Conservation (phyloP, 73 alveolate genomes). For the Stentor roeselii region DNA sequence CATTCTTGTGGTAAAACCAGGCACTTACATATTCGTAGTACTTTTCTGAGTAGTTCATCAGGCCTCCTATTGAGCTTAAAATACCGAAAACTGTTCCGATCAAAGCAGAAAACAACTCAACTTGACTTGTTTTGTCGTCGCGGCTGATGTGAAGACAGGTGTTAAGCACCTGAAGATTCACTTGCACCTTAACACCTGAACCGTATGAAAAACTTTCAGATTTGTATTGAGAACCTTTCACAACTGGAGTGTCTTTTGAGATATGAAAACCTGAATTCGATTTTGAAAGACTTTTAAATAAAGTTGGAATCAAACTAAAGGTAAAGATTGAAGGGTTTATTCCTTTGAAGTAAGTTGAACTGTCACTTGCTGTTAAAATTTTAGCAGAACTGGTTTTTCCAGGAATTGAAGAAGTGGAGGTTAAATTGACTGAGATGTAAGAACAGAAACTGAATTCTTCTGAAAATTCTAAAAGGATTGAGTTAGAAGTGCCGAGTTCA, state of each 20-base stretch:
- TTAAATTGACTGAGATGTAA: background rate
- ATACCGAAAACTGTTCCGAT: conserved; percentile 8
- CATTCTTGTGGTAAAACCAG: background rate
- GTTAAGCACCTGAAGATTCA: background rate
- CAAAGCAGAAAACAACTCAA: background rate
- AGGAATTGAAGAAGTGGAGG: background rate
- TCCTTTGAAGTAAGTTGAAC: background rate
- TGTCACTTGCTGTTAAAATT: background rate
- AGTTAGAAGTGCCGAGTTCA: background rate
- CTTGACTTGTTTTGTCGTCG: background rate
- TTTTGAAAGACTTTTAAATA: background rate
- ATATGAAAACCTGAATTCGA: background rate
- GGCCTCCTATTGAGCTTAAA: background rate
- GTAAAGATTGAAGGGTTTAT: background rate
- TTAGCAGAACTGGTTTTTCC: background rate
- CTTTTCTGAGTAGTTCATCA: background rate
- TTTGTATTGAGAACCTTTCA: background rate
- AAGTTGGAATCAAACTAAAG: background rate
- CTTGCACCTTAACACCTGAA: background rate
- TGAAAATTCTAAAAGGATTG: no score
- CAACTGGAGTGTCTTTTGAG: background rate
- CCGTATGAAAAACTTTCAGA: background rate
- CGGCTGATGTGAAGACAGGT: background rate
- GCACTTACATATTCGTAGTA: background rate
- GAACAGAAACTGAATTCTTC: background rate